Conservation (phyloP, 129 eudicot genomes). For the Escallonia rubra region DNA sequence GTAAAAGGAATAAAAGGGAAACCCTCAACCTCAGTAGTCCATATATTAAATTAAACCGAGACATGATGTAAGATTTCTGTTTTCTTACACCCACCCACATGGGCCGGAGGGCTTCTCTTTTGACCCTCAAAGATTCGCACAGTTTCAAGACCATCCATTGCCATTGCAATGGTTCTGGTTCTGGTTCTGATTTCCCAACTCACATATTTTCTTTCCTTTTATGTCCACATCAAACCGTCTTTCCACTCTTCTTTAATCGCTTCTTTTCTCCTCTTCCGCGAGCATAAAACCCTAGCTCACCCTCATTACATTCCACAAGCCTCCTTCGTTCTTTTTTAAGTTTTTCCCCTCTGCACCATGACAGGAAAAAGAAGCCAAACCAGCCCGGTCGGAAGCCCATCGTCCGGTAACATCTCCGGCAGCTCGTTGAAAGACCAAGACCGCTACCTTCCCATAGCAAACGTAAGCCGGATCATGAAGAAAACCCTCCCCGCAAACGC, state of each 20-base stretch:
- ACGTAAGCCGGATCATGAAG: constrained; percentile 72
- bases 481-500: constrained; percentile 64
- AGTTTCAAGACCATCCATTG: constrained; percentile 3
- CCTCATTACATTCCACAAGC: constrained; percentile 15
- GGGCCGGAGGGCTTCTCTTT: not conserved
- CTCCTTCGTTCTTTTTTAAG: not conserved
- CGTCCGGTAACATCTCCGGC: constrained; percentile 16
- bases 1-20: no score
- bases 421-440: constrained; percentile 42
- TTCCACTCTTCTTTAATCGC: constrained; percentile 19
- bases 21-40: no score
- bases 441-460: constrained; percentile 59
- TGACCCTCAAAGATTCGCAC: not conserved
- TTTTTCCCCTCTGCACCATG: not conserved
- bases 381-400: no score
- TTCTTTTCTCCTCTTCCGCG: constrained; percentile 9
- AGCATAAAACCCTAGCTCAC: constrained; percentile 19
- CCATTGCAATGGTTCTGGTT: not conserved
- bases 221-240: constrained; percentile 49
- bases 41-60: no score
- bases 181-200: constrained; percentile 1
- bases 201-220: constrained; percentile 9
- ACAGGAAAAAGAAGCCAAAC: constrained; percentile 2
- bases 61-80: no score
- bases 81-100: no score